Conservation (phyloP, 345 rosid species). For the Salix udensis region DNA sequence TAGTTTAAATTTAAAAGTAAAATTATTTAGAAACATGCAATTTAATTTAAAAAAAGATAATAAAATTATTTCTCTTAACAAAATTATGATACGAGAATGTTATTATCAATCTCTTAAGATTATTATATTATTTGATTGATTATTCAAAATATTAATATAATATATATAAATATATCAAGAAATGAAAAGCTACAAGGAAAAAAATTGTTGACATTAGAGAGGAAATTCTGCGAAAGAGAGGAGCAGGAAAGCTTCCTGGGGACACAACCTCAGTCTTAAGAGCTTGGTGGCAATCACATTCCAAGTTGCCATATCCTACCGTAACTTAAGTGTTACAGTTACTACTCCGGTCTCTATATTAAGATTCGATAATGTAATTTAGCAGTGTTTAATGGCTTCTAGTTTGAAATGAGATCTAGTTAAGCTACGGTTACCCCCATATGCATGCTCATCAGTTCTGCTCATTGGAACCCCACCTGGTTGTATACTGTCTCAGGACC, state of each 20-base stretch:
- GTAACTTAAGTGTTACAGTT: conserved; percentile 43
- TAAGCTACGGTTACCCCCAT: background rate
- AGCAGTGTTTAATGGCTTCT: background rate
- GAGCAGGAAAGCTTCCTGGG: conserved; percentile 98
- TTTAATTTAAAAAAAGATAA: no score
- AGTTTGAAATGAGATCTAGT: background rate
- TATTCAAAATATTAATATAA: no score
- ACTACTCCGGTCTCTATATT: background rate
- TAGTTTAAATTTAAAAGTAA: no score
- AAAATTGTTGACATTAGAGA: conserved; percentile 90
- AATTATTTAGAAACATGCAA: no score
- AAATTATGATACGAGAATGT: no score
- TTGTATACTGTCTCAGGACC: no score
- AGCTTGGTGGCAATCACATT: conserved; percentile 96
- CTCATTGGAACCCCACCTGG: no score
- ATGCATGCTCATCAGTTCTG: background rate
- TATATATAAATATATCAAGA: no score
- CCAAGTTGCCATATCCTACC: conserved; percentile 99
- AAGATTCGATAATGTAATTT: background rate
- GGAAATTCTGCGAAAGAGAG: conserved; percentile 93
- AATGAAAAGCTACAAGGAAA: conserved; percentile 45
- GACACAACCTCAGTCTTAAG: conserved; percentile 81
- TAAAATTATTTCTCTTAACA: no score
- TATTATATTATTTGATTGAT: no score
- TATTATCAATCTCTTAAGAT: fast-evolving